These are phyloP conservation scores for Chalciporus chontae DNA, from an alignment of 768 basidiomycete genomes.

Conservation along the genomic window DNA sequence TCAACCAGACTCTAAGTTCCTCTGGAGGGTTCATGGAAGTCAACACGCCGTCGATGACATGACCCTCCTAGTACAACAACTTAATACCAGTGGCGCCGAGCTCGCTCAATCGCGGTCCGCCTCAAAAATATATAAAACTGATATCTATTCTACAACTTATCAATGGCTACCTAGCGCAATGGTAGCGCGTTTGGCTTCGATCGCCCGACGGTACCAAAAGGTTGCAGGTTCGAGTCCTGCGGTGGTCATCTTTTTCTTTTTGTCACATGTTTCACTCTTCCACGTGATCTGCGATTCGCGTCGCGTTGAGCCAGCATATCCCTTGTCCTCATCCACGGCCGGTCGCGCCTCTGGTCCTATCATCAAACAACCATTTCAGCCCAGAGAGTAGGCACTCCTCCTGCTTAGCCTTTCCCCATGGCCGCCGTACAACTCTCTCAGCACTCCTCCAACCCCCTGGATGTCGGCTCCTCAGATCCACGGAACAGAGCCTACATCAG, in stretches of 20 bases:
- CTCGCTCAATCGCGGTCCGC: constrained; percentile 11
- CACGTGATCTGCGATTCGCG: not conserved
- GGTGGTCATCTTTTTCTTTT: constrained; percentile 57
- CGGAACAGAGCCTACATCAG: constrained; percentile 46
- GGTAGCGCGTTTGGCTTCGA: constrained; percentile 96
- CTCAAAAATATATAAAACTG: not conserved
- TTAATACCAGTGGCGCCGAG: constrained; percentile 19
- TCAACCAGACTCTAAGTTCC: constrained; percentile 38
- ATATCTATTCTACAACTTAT: not conserved
- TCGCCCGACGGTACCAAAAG: constrained; percentile 77
- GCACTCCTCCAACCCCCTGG: constrained; percentile 74
- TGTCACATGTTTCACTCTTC: not conserved
- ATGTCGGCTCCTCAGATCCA: constrained; percentile 59
- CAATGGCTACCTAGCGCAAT: constrained; percentile 82
- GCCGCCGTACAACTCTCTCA: constrained; percentile 50
- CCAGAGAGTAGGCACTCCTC: not conserved
- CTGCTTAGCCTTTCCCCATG: constrained; percentile 21
- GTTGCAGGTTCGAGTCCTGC: constrained; percentile 97
- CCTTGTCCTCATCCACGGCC: constrained; percentile 1
- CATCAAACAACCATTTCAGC: not conserved
- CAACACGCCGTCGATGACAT: constrained; percentile 27
- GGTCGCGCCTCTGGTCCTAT: not conserved
- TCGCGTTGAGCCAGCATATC: constrained; percentile 1
- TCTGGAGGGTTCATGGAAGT: constrained; percentile 45
- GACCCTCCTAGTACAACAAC: constrained; percentile 11